These are phyloP conservation scores for Edaphochlamys debaryana DNA, from an alignment of 139 green algal genomes.

Conservation along the genomic window DNA sequence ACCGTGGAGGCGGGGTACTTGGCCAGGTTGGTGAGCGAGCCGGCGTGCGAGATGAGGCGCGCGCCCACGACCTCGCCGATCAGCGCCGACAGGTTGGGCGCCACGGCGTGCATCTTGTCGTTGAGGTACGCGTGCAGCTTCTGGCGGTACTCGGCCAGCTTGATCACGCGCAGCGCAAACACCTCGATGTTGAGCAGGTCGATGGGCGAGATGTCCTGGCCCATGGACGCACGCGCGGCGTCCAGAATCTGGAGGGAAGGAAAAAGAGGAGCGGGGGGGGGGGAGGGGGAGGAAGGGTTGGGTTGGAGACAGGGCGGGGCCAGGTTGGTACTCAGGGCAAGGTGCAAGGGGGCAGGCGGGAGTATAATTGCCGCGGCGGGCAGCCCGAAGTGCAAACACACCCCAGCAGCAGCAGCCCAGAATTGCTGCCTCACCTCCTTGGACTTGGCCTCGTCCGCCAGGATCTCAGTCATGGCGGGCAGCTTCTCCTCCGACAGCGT, in stretches of 20 bases:
- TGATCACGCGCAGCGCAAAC: slow-evolving; percentile 94
- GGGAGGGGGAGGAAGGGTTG: background rate
- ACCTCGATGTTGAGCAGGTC: slow-evolving; percentile 98
- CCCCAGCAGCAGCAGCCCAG: too few species aligned
- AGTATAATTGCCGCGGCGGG: too few species aligned
- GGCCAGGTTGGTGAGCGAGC: slow-evolving; percentile 95
- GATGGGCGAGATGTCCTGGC: slow-evolving; percentile 97
- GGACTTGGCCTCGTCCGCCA: slow-evolving; percentile 89
- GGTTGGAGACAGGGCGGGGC: too few species aligned
- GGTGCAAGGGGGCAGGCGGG: too few species aligned
- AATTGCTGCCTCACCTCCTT: slow-evolving; percentile 60
- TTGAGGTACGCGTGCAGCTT: slow-evolving; percentile 84
- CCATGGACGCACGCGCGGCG: slow-evolving; percentile 83
- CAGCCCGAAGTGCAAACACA: too few species aligned
- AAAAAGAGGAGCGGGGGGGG: background rate
- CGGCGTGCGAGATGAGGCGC: slow-evolving; percentile 94
- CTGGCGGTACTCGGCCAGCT: slow-evolving; percentile 78
- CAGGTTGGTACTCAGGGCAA: background rate
- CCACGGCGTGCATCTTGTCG: slow-evolving; percentile 90
- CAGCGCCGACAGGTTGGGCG: slow-evolving; percentile 95
- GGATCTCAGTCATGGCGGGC: slow-evolving; percentile 82
- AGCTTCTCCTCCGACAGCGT: slow-evolving; percentile 73
- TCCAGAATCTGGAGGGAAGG: slow-evolving; percentile 68
- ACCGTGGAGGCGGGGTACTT: slow-evolving; percentile 98
- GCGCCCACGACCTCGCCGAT: slow-evolving; percentile 98